Conservation (phyloP, 2,329 filamentous ascomycete genomes). For the Mycosphaerella sp. region DNA sequence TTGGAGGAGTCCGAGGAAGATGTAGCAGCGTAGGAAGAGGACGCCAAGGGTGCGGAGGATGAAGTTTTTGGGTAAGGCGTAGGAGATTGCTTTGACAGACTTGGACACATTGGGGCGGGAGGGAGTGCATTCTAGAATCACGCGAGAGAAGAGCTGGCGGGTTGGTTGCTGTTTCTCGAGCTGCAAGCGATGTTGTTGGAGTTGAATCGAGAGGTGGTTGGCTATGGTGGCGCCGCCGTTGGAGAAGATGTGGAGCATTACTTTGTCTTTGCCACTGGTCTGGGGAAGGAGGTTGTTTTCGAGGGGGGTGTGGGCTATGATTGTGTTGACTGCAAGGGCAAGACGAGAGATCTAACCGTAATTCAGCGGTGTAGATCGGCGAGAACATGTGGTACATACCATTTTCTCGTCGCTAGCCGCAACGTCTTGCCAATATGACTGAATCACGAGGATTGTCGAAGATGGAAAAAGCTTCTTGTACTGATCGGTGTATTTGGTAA, state of each 20-base stretch:
- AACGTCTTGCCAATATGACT: conserved; percentile 22
- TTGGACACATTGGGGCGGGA: conserved; percentile 14
- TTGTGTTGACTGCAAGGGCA: background rate
- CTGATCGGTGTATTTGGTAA: conserved; percentile 30
- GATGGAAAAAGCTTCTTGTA: conserved; percentile 27
- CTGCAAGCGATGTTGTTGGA: background rate
- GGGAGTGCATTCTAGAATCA: conserved; percentile 30
- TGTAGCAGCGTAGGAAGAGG: background rate
- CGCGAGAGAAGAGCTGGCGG: conserved; percentile 16
- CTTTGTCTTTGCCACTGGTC: background rate
- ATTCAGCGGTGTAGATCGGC: no score
- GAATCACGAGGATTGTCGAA: conserved; percentile 28
- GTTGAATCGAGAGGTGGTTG: conserved; percentile 18
- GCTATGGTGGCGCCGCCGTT: conserved; percentile 32
- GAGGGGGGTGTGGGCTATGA: background rate
- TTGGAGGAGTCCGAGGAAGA: conserved; percentile 1
- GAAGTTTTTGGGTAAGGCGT: conserved; percentile 15
- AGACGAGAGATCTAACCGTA: background rate
- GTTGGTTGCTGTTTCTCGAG: background rate
- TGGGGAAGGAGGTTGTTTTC: no score
- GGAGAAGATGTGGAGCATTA: conserved; percentile 32
- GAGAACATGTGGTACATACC: background rate
- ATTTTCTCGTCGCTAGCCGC: conserved; percentile 10
- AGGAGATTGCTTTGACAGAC: conserved; percentile 17
- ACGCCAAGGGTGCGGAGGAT: conserved; percentile 14